These are phyloP conservation scores for Apiospora hydei DNA, from an alignment of 2,329 filamentous ascomycete genomes.

Conservation along the genomic window DNA sequence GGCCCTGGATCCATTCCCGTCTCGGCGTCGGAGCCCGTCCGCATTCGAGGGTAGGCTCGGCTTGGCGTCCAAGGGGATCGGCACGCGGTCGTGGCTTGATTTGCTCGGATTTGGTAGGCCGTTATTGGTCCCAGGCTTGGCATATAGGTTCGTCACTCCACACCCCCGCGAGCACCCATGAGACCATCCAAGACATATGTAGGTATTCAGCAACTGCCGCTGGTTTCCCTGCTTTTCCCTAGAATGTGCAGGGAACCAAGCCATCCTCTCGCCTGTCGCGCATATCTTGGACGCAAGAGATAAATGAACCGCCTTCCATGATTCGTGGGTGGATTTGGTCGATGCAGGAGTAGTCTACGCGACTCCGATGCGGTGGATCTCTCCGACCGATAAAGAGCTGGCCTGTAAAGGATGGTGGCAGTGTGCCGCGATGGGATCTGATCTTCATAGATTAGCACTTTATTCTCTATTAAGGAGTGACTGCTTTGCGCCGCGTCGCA, in stretches of 20 bases:
- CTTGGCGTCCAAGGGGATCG: constrained; percentile 11
- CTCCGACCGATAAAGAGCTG: background rate
- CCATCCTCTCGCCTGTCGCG: background rate
- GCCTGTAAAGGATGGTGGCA: background rate
- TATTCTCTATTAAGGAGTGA: constrained; percentile 2
- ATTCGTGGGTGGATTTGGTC: background rate
- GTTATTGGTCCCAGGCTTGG: constrained; percentile 4
- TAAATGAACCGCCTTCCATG: background rate
- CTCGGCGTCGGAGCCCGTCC: constrained; percentile 9
- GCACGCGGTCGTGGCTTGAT: background rate
- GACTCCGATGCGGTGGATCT: background rate
- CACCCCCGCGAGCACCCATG: background rate
- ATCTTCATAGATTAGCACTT: background rate
- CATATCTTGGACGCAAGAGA: background rate
- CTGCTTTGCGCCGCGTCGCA: background rate
- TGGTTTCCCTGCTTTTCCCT: background rate
- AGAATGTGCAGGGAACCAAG: background rate
- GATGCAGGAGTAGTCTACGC: background rate
- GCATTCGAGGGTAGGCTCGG: constrained; percentile 1
- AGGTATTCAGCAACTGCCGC: background rate
- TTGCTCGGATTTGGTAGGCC: background rate
- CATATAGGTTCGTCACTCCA: background rate
- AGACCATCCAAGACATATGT: background rate
- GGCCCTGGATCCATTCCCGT: constrained; percentile 1
- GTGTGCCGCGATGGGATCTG: background rate